Base-by-base conservation (phyloP, 352 stramenopile species). In the Phytophthora agathidicida region DNA sequence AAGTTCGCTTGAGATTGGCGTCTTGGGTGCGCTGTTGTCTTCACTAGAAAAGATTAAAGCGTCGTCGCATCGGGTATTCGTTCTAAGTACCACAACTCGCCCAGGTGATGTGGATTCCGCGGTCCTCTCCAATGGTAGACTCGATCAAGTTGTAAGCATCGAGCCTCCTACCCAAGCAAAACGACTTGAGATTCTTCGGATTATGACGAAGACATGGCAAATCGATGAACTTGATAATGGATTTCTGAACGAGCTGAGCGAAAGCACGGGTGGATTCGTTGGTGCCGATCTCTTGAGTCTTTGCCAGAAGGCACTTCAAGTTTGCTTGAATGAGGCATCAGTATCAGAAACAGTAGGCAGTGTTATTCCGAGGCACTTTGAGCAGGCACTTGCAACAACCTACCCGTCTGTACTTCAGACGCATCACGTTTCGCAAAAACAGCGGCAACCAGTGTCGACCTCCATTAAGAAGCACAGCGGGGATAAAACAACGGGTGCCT, bases 371-470 rank as follows among this genome's bases (percentile, higher is more conserved):
- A 55, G 37, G 5, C 77, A 90, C 48, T 91, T 93, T 33, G 78
- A 93, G 24, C 80, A 98, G 65, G 97, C 95, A 3, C 73, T 99
- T 3, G 77, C 79, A 27, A 78, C 88, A 14, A 96, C 96, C 28
- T 97, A 98, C 60, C 97, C 97, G 14, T 99, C 93, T 13, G 96
- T 97, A 1, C 84, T 99, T 7, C 93, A 98, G 43, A 92, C 98
- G 20, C 97, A 98, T 59, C 84, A 98, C 45, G 86, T 99, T 4
- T 95, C 98, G 35, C 68, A 86, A 39, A 75, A 68, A 7, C 63
- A 85, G 41, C 68, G 71, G 26, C 64, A 81, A 27, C 33, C 50
- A 9, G 44, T 48, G 19, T 68, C 61, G 3, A 77, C 61, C 2
- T 79, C 71, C 4, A 64, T 76, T 42, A 45, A 57, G 38, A 73